phyloP scores from a whole-genome alignment of 1,139 yeast species.

The Geotrichum siamense region DNA sequence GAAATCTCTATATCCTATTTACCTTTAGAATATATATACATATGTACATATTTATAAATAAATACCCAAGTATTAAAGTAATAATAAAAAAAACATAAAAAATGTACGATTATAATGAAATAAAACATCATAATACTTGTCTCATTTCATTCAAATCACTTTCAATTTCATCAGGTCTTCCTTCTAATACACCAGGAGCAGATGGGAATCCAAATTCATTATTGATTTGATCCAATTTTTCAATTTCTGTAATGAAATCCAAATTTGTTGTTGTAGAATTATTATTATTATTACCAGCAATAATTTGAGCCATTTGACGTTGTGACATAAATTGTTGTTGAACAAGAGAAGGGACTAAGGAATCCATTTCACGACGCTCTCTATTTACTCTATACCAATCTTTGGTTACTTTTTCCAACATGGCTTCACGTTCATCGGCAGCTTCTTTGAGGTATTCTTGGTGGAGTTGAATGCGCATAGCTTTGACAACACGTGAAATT shows the following conservation, averaged over 20 bases:
- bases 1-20: too few species aligned
- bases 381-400: slow-evolving; percentile 89
- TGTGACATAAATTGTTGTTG: not conserved
- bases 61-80: too few species aligned
- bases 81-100: too few species aligned
- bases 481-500: slow-evolving; percentile 72
- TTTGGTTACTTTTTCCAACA: slow-evolving; percentile 70
- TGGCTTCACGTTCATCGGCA: slow-evolving; percentile 57
- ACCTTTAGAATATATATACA: too few species aligned
- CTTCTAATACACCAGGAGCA: not conserved
- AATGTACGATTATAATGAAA: too few species aligned
- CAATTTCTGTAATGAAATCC: not conserved
- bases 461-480: slow-evolving; percentile 72
- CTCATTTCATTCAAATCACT: slow-evolving; percentile 1
- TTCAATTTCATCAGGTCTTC: slow-evolving; percentile 3
- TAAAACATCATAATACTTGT: not conserved
- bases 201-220: slow-evolving; percentile 1
- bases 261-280: not conserved
- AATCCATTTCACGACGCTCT: slow-evolving; percentile 78
- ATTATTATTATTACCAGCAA: not conserved
- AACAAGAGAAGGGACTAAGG: not conserved
- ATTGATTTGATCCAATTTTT: not conserved
- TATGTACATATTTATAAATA: too few species aligned
- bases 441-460: slow-evolving; percentile 71
- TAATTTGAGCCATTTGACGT: not conserved